Conservation (phyloP, 352 stramenopile species). For the Globisporangium splendens region DNA sequence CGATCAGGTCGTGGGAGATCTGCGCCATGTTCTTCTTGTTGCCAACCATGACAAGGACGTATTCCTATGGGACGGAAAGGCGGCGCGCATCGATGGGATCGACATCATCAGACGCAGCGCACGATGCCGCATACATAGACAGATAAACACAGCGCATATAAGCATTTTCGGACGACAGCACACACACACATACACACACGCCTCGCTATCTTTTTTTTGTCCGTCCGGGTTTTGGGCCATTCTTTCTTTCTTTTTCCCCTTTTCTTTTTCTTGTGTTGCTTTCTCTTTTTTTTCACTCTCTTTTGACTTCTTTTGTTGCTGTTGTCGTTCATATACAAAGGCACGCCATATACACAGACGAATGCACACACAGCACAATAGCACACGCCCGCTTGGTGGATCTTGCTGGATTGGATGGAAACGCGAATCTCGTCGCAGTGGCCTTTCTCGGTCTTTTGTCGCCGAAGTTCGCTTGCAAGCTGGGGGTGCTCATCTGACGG, state of each 20-base stretch:
- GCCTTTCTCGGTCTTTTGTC: too few relatives aligned
- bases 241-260: neutral
- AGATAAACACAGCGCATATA: constrained; percentile 30
- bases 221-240: too few relatives aligned
- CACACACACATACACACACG: constrained; percentile 10
- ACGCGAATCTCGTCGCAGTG: too few relatives aligned
- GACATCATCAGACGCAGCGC: constrained; percentile 8
- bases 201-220: neutral
- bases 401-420: too few relatives aligned
- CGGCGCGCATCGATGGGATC: constrained; percentile 8
- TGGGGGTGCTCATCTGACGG: too few relatives aligned
- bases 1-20: constrained; percentile 75
- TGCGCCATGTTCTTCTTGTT: constrained; percentile 87
- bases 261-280: constrained; percentile 3
- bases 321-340: constrained; percentile 4
- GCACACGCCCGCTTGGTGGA: too few relatives aligned
- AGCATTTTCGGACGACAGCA: constrained; percentile 16
- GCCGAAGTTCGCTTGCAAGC: too few relatives aligned
- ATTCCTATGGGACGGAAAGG: constrained; percentile 44
- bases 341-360: constrained; percentile 1
- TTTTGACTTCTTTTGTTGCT: constrained; percentile 7
- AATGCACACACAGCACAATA: too few relatives aligned
- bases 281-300: constrained; percentile 5
- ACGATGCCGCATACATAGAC: constrained; percentile 13
- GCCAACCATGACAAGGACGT: constrained; percentile 82